Evolutionary conservation across 176 grass and related monocot genomes (phyloP), one percentile per base, ranked within the genome.

Genomic region (Rhynchospora breviuscula): DNA sequence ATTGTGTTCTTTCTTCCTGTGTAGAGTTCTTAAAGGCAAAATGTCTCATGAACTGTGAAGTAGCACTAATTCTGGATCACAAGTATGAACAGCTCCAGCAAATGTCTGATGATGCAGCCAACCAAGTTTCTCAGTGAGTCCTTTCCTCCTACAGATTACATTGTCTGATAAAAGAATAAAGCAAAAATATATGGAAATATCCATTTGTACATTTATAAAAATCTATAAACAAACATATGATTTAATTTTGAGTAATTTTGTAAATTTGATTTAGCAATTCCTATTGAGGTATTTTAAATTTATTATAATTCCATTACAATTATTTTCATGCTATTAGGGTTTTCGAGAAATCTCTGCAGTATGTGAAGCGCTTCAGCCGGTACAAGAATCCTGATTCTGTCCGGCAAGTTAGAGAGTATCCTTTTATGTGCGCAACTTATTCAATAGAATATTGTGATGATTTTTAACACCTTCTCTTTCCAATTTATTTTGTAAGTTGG

Each of bases 311-410:
- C 23, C 18, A 81, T 81, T 60, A 7, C 52, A 59, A 69, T 62
- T 40, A 49, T 63, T 66, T 21, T 26, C 4, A 76, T 67, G 22
- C n/a, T 40, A 60, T 63, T 60, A 90, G 89, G 85, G 96, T 98
- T 47, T 98, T 98, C 85, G 96, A 98, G 93, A 98, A 98, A 84
- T 98, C 96, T 26, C 86, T 95, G 83, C 89, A 90, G 60, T 95
- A 95, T 79, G 93, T 98, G 25, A 98, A 98, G 86, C 89, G 93
- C 1, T 98, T 98, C 90, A 93, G 91, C 84, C 89, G 89, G 68
- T 98, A 98, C 91, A 98, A 98, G 89, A 98, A 98, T 81, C 91
- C 93, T 69, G 95, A 98, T 86, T 89, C 96, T 31, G 96, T 98
- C 2, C 75, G 92, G 44, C 96, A 93, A 90, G 96, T 95, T 61